Base-by-base conservation (phyloP, 352 stramenopile genomes). In the Pythium sukuiense region DNA sequence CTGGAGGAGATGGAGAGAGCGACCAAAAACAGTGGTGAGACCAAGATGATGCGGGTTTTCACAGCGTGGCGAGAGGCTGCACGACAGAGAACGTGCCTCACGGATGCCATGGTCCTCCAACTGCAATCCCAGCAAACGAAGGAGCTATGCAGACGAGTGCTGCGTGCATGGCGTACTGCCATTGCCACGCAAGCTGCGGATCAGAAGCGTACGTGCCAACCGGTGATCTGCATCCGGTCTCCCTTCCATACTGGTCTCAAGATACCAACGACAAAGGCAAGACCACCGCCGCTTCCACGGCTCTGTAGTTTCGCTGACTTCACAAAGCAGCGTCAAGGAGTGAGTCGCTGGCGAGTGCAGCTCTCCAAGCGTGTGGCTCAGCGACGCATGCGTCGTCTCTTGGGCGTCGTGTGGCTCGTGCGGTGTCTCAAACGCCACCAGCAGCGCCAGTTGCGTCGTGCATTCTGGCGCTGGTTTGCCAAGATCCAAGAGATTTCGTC, bases 391-490 rank as follows among this genome's bases (percentile, higher is more conserved):
- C 43, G 64, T 52, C 64, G 64, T n/a, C 8, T 45, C 8, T 27
- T 50, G 6, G 65, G 59, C 1, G 27, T 76, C 41, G 55, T 59
- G 18, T 57, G 60, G n/a, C 69, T 85, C 20, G 29, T 70, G 13
- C 56, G 68, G 1, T 58, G 60, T 32, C 26, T 88, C 29, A 57
- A 55, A 7, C 76, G 66, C 20, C 77, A 68, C 6, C 61, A 83
- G 55, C 61, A 48, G 11, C 32, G 20, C 1, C 26, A 63, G 0
- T 49, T 76, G 18, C 77, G 71, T 16, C 75, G 70, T 49, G 64
- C 80, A 18, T 37, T 87, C 12, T 89, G 80, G 78, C 48, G 49
- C n/a, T 89, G 80, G 80, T 77, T 87, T 46, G 60, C 67, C 3
- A 58, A 45, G 20, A 57, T 72, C 3, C 77, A 83, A 29, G 18